A percentile compares a stretch with the other conserved stretches of the same genome.
phyloP scores from a whole-genome alignment of 768 basidiomycete genomes.

The Suillus variegatus region DNA sequence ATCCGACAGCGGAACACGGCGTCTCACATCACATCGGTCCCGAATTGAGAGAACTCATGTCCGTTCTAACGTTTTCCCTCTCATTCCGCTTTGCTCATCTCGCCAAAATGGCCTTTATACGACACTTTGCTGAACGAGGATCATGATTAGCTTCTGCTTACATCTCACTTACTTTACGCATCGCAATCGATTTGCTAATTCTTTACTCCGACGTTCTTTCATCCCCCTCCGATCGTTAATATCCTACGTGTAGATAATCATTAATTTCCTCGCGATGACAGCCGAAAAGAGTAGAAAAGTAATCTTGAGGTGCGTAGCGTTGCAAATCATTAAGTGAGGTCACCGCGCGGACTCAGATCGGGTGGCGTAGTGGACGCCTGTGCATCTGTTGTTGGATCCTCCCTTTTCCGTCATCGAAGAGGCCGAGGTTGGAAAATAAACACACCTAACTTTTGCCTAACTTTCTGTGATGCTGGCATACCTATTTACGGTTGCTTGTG shows the following conservation, averaged over 20 bases:
- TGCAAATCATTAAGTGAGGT: neutral
- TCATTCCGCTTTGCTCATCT: conserved; percentile 16
- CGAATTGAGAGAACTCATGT: conserved; percentile 20
- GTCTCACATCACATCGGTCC: conserved; percentile 14
- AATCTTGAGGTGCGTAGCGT: neutral
- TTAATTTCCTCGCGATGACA: neutral
- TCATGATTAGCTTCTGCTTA: conserved; percentile 23
- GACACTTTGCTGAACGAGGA: conserved; percentile 29
- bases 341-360: neutral
- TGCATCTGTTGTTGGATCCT: neutral
- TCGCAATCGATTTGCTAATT: conserved; percentile 27
- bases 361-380: neutral
- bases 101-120: conserved; percentile 28
- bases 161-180: conserved; percentile 13
- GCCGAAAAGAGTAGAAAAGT: neutral
- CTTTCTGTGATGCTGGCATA: neutral
- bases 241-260: conserved; percentile 21
- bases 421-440: neutral
- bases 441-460: neutral
- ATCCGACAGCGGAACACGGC: conserved; percentile 24
- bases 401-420: neutral
- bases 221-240: conserved; percentile 11
- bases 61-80: conserved; percentile 15
- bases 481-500: neutral
- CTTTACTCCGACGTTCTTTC: conserved; percentile 7